These are phyloP conservation scores for Penicillium ucsense DNA, from an alignment of 495 filamentous ascomycete species.

Conservation along the genomic window DNA sequence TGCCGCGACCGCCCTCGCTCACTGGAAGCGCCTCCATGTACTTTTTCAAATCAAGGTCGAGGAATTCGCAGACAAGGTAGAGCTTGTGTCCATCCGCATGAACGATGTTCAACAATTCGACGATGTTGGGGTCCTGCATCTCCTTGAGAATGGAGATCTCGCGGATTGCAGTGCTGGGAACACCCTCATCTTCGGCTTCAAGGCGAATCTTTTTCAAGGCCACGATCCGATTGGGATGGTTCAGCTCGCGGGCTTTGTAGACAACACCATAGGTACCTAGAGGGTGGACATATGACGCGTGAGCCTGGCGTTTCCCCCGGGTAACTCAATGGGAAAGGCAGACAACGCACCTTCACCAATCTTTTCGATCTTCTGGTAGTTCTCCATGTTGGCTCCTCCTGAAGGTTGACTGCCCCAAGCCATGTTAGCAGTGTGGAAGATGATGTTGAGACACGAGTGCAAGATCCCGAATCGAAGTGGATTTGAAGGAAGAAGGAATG, in stretches of 20 bases:
- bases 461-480: constrained; percentile 3
- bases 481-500: constrained; percentile 6
- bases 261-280: constrained; percentile 87
- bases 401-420: not conserved
- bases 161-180: constrained; percentile 91
- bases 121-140: constrained; percentile 93
- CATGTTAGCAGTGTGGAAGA: constrained; percentile 5
- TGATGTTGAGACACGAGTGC: not conserved
- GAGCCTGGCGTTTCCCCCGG: constrained; percentile 1
- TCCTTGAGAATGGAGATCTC: constrained; percentile 96
- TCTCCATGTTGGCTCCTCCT: constrained; percentile 61
- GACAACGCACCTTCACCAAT: constrained; percentile 81
- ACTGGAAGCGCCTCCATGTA: constrained; percentile 97
- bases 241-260: constrained; percentile 82
- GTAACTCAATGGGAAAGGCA: not conserved
- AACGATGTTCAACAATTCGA: constrained; percentile 86
- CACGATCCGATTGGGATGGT: constrained; percentile 70
- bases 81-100: constrained; percentile 95
- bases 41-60: constrained; percentile 91
- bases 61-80: constrained; percentile 90
- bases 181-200: constrained; percentile 94
- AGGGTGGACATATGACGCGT: constrained; percentile 2
- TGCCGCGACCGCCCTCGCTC: constrained; percentile 80
- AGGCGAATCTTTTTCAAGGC: constrained; percentile 98
- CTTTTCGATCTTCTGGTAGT: constrained; percentile 99